These are phyloP conservation scores for Penicillium rolfsii DNA, from an alignment of 2,329 filamentous ascomycete species.

Conservation along the genomic window DNA sequence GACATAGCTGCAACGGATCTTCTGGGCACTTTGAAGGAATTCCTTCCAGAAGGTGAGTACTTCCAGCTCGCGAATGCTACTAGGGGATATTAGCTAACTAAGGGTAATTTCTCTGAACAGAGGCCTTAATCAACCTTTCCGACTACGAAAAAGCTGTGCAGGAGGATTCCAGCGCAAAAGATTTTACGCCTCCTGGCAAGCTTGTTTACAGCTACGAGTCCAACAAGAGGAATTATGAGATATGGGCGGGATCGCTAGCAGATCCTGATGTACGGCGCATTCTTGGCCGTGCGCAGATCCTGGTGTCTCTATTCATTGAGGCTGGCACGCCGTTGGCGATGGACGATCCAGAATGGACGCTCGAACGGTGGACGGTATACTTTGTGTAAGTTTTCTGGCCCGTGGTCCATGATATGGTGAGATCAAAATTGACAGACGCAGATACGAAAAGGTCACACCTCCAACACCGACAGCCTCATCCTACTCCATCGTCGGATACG, in stretches of 20 bases:
- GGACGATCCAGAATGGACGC: slow-evolving; percentile 71
- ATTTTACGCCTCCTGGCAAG: slow-evolving; percentile 74
- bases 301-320: slow-evolving; percentile 88
- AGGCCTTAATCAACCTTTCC: slow-evolving; percentile 65
- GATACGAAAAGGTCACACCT: slow-evolving; percentile 59
- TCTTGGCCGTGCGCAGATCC: slow-evolving; percentile 78
- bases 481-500: slow-evolving; percentile 88
- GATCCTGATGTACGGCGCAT: slow-evolving; percentile 72
- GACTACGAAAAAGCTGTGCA: slow-evolving; percentile 66
- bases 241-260: slow-evolving; percentile 78
- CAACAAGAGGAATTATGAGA: slow-evolving; percentile 70
- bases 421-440: slow-evolving; percentile 30
- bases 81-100: background rate
- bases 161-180: slow-evolving; percentile 44
- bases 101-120: slow-evolving; percentile 44
- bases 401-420: too few relatives aligned
- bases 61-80: background rate
- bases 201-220: slow-evolving; percentile 66
- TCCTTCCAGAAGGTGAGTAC: slow-evolving; percentile 66
- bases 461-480: slow-evolving; percentile 54
- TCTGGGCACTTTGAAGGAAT: slow-evolving; percentile 63
- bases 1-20: slow-evolving; percentile 73
- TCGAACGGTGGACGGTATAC: slow-evolving; percentile 89
- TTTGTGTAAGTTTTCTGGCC: slow-evolving; percentile 63
- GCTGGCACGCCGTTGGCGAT: slow-evolving; percentile 78